These are phyloP conservation scores for Paragyromitra xinjiangensis DNA, from an alignment of 495 filamentous ascomycete species.

Conservation along the genomic window DNA sequence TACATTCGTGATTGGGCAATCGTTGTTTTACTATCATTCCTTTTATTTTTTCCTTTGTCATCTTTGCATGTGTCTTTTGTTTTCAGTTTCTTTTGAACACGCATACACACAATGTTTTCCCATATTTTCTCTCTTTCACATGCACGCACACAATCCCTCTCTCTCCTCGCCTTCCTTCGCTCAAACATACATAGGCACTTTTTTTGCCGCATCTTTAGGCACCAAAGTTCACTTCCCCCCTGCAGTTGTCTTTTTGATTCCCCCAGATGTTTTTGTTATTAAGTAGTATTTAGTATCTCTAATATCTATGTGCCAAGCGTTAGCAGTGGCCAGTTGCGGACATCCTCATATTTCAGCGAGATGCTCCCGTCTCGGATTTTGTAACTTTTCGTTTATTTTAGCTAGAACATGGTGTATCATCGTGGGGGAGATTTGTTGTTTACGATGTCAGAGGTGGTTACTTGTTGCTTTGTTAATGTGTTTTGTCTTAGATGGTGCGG, in stretches of 20 bases:
- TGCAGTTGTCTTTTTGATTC: background rate
- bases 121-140: background rate
- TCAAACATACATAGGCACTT: conserved; percentile 25
- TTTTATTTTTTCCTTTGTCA: conserved; percentile 18
- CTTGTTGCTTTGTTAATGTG: conserved; percentile 4
- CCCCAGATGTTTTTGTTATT: conserved; percentile 20
- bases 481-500: conserved; percentile 23
- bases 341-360: conserved; percentile 8
- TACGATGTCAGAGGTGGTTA: background rate
- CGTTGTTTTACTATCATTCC: conserved; percentile 24
- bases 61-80: conserved; percentile 24
- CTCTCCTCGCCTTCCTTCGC: conserved; percentile 3
- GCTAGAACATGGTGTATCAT: conserved; percentile 30
- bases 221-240: background rate
- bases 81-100: conserved; percentile 7
- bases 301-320: conserved; percentile 33
- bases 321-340: conserved; percentile 2
- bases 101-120: conserved; percentile 18
- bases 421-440: conserved; percentile 26
- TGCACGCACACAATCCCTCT: background rate
- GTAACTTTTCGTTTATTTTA: conserved; percentile 20
- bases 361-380: background rate
- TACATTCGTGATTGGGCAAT: conserved; percentile 28
- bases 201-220: background rate
- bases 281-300: conserved; percentile 44